Evolutionary conservation across 129 eudicot species (phyloP), one percentile per base, ranked within the genome.

Genomic region (Lactuca saligna): DNA sequence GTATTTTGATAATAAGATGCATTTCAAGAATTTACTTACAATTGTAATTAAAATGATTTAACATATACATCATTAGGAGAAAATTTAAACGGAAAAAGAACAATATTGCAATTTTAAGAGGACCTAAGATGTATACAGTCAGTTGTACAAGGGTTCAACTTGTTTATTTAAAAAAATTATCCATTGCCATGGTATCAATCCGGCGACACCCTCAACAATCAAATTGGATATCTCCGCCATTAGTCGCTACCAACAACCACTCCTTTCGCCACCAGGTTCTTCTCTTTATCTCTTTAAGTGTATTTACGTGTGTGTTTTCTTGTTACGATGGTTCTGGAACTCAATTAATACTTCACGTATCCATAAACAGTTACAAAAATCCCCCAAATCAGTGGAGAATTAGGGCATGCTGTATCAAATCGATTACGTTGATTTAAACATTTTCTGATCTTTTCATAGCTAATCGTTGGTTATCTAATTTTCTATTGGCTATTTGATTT

Each of bases 251-350:
- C 37, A 33, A 2, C 32, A 46, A 71, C 61, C 50, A 61, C 15
- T 61, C 38, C n/a, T 59, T 37, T 57, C 54, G 46, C 73, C 68
- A 34, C 63, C 74, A 59, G 69, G 74, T 58, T 67, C 53, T 54
- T 13, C 67, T 31, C 17, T 49, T 37, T 25, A 8, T 17, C 44
- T 63, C 56, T 50, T n/a, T 66, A 41, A 44, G 48, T 32, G 57
- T 39, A 7, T 57, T 38, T 57, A 7, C 29, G 11, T 69, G 11
- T 33, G 13, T 11, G 25, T 46, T 44, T 61, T 33, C 13, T 68
- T 34, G 51, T 32, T 34, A 4, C 5, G 41, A 16, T 54, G 16
- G 20, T n/a, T 7, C n/a, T 55, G 63, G 62, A 68, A 34, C 13
- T 69, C 73, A 39, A 69, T 61, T 32, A 32, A 15, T 37, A 37